Evolutionary conservation across 1,139 yeast species (phyloP).

Genomic region (Kurtzmaniella quercitrusa): DNA sequence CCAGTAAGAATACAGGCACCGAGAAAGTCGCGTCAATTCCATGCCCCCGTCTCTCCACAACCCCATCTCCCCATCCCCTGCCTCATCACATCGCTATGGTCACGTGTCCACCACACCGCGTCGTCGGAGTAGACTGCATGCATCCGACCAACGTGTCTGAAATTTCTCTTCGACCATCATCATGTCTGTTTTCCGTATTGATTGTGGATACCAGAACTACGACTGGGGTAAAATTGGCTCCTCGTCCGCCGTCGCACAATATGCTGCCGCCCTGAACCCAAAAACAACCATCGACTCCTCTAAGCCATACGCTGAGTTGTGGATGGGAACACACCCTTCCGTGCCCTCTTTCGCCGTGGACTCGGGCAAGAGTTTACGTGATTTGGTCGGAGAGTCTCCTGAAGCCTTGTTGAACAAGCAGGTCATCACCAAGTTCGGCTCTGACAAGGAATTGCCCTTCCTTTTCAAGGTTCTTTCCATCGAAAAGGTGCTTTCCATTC

Average conservation of each 20-base stretch:
- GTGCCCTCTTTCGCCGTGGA: constrained; percentile 72
- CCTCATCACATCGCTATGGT: neutral
- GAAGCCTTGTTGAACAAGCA: constrained; percentile 49
- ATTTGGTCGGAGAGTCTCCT: constrained; percentile 61
- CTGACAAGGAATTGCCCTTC: constrained; percentile 75
- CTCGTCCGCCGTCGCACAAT: constrained; percentile 82
- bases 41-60: no score
- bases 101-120: constrained; percentile 4
- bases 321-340: constrained; percentile 99
- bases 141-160: constrained; percentile 2
- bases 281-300: constrained; percentile 54
- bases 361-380: constrained; percentile 55
- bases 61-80: no score
- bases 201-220: constrained; percentile 64
- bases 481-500: constrained; percentile 87
- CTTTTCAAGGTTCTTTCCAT: constrained; percentile 91
- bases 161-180: constrained; percentile 1
- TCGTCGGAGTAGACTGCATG: constrained; percentile 2
- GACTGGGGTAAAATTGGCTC: constrained; percentile 90
- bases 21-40: no score
- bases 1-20: no score
- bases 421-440: constrained; percentile 64
- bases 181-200: constrained; percentile 33
- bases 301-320: constrained; percentile 84
- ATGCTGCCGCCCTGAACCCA: constrained; percentile 69